phyloP scores from a whole-genome alignment of 257 asterid genomes.

The Phtheirospermum japonicum region DNA sequence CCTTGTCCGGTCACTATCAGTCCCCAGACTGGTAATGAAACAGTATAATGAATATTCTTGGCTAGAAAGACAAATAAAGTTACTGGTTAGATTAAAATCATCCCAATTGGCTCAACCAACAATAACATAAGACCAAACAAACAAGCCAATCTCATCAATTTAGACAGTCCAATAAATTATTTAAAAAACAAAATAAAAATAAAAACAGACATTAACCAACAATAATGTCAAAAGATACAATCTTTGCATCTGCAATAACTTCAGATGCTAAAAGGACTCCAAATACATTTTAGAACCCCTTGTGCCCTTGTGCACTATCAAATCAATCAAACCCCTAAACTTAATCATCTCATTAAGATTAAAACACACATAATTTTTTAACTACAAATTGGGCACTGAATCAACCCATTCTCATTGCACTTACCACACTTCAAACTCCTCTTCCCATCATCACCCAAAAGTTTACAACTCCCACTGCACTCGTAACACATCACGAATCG shows the following conservation, averaged over 20 bases:
- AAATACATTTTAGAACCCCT: too few species aligned
- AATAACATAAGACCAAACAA: not conserved
- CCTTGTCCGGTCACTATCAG: constrained; percentile 8
- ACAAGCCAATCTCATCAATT: not conserved
- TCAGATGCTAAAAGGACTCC: constrained; percentile 15
- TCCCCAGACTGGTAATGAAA: not conserved
- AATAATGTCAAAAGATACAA: constrained; percentile 14
- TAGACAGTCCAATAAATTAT: not conserved
- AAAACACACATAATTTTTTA: not conserved
- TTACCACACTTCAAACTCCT: constrained; percentile 57
- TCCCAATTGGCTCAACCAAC: not conserved
- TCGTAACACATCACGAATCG: constrained; percentile 69
- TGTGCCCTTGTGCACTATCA: too few species aligned
- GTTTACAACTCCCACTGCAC: constrained; percentile 78
- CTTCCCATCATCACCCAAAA: constrained; percentile 58
- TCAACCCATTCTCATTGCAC: constrained; percentile 92
- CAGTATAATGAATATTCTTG: not conserved
- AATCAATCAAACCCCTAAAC: too few species aligned
- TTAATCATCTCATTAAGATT: too few species aligned
- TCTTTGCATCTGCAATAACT: constrained; percentile 17
- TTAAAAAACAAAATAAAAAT: not conserved
- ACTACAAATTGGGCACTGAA: constrained; percentile 55
- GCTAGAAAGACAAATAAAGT: too few species aligned
- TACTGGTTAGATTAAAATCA: too few species aligned
- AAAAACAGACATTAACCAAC: constrained; percentile 2